These are phyloP conservation scores for Pseudohyphozyma bogoriensis DNA, from an alignment of 768 basidiomycete genomes.

Conservation along the genomic window DNA sequence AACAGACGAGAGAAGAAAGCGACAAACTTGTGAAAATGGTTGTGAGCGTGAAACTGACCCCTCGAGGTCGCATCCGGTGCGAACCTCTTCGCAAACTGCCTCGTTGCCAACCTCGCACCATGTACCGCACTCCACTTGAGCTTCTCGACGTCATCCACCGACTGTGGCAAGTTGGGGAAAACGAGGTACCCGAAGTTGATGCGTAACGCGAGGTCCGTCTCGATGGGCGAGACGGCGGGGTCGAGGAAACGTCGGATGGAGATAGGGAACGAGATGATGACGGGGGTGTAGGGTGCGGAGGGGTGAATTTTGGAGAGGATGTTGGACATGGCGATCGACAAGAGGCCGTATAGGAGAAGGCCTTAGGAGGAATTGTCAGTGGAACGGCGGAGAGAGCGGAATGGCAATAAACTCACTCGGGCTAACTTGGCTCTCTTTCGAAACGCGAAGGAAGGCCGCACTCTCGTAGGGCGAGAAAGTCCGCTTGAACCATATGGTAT, in stretches of 20 bases:
- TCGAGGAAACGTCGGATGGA: constrained; percentile 14
- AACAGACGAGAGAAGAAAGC: too few species aligned
- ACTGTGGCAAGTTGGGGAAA: not conserved
- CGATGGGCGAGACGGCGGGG: not conserved
- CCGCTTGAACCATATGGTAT: too few species aligned
- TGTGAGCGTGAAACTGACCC: not conserved
- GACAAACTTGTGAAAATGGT: constrained; percentile 8
- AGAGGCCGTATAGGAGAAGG: constrained; percentile 22
- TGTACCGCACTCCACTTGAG: not conserved
- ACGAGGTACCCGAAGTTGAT: constrained; percentile 15
- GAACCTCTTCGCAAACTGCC: constrained; percentile 2
- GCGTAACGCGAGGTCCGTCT: constrained; percentile 14
- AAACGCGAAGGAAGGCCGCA: too few species aligned
- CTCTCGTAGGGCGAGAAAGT: too few species aligned
- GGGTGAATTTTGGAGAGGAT: constrained; percentile 3
- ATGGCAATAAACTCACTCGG: too few species aligned
- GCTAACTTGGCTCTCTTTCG: too few species aligned
- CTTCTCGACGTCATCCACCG: not conserved
- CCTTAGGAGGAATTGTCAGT: too few species aligned
- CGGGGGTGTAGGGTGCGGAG: constrained; percentile 6
- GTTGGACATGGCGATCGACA: constrained; percentile 7
- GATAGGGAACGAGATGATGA: constrained; percentile 22
- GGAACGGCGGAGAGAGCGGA: too few species aligned
- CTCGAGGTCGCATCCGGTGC: not conserved
- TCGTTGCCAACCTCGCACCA: constrained; percentile 12